These are phyloP conservation scores for Haematococcus sp. DNA, from an alignment of 139 green algal species.

Conservation along the genomic window DNA sequence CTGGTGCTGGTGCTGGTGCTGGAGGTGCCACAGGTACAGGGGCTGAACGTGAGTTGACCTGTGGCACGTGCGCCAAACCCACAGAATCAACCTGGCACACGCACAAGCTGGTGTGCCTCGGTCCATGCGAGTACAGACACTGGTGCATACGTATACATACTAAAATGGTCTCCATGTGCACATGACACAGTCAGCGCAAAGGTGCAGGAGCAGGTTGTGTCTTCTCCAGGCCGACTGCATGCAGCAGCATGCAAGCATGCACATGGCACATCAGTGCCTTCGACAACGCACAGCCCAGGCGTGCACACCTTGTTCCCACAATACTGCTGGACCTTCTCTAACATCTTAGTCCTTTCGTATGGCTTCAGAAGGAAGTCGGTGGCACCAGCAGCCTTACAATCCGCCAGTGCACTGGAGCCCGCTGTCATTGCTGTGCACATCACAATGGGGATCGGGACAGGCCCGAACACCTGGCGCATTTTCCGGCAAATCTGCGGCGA, in stretches of 20 bases:
- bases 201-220: too few species aligned
- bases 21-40: neutral
- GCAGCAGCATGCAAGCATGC: neutral
- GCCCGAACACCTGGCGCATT: constrained; percentile 19
- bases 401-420: constrained; percentile 19
- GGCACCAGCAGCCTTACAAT: constrained; percentile 21
- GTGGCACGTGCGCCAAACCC: too few species aligned
- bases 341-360: constrained; percentile 30
- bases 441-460: constrained; percentile 29
- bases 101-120: too few species aligned
- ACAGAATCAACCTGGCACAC: too few species aligned
- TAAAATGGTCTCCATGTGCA: too few species aligned
- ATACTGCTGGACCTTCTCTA: constrained; percentile 27
- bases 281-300: too few species aligned
- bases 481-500: constrained; percentile 10
- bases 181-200: too few species aligned
- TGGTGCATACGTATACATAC: too few species aligned
- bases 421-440: constrained; percentile 48
- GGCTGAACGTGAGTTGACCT: too few species aligned
- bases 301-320: constrained; percentile 27
- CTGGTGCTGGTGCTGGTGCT: constrained; percentile 6
- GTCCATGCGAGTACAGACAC: too few species aligned
- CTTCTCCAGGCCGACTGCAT: too few species aligned
- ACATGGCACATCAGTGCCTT: too few species aligned
- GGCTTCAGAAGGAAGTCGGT: constrained; percentile 41